Evolutionary conservation across 1,284 basidiomycete genomes (phyloP), one percentile per base, ranked within the genome.

Genomic region (Cystobasidium pallidum): DNA sequence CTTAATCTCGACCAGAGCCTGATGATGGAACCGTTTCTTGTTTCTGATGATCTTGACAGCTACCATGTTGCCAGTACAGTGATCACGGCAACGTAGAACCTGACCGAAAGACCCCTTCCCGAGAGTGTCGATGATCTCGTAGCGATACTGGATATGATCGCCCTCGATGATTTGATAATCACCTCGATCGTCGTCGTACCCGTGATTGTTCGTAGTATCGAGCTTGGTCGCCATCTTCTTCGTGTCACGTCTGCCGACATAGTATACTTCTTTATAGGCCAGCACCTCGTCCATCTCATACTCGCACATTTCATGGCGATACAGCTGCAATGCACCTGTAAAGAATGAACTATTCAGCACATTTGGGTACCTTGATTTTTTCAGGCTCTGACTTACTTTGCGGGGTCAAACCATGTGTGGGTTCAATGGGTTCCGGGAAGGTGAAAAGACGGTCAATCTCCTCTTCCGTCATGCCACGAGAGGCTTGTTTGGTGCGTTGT

Each of bases 31-130:
- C 54, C 96, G 86, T 83, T 98, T 98, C 86, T 98, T 99, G 84
- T 99, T 99, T 45, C 96, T 88, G 78, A 99, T 99, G 77, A 99
- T 96, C 85, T 99, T 99, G 84, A 99, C 89, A 6, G 96, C 96
- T 19, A 98, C 92, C 36, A 92, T 94, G 77, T 92, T 87, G 15
- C 96, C 96, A n/a, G 94, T 94, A 80, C 89, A 90, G 82, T 99
- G 93, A 82, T 99, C 96, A 47, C 93, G 88, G 82, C 95, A 99
- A 79, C 93, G 90, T 26, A 99, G 82, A 17, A 99, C 96, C 80
- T 99, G 96, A 17, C 96, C 96, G 77, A 99, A 99, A 8, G 95
- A 98, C 30, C 96, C 96, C 81, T 99, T 97, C 49, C 96, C 96
- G 32, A 99, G 87, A 2, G 91, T 89, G 77, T 91, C 91, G 66